Base-by-base conservation (phyloP, 2,329 filamentous ascomycete genomes). In the Huntiella bhutanensis region DNA sequence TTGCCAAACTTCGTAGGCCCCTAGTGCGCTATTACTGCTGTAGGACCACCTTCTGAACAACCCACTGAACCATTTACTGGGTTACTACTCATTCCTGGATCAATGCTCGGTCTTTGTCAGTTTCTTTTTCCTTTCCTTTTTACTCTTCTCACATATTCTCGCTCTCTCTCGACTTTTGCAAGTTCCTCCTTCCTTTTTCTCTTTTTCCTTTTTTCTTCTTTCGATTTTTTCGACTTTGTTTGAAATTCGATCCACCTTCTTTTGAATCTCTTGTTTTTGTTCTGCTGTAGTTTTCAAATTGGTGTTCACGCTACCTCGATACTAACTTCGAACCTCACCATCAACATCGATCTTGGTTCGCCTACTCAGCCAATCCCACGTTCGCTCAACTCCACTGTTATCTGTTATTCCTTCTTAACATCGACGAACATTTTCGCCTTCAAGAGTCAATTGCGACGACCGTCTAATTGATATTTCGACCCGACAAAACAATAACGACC, bases 171-270 rank as follows among this genome's bases (percentile, higher is more conserved):
- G 12, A 16, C 45, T 36, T 33, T 41, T 40, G 4, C 32, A 33
- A 12, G 19, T 34, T 44, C 17, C 38, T 33, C 45, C 40, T 50
- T 46, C 38, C 37, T 49, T 49, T 42, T 47, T 45, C 41, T 33
- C 34, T 43, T 46, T 42, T 42, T 19, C 28, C 49, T 35, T 38
- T 45, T 43, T n/a, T 43, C 34, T 13, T 34, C 15, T 41, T 37
- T 47, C 33, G 32, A 22, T 42, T 35, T 48, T 36, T 40, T 38
- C 34, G 36, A 34, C 4, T 17, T 43, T 40, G 37, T 19, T 44
- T 44, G 22, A 41, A 19, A n/a, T 34, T 43, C 33, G 13, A 17
- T 40, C 33, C 38, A 41, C 38, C 22, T 17, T 40, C 38, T 40
- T 47, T 47, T 45, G 7, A 28, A 38, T 48, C 33, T 44, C 45